These are phyloP conservation scores for Solanum arcanum DNA, from an alignment of 257 asterid genomes.

Conservation along the genomic window DNA sequence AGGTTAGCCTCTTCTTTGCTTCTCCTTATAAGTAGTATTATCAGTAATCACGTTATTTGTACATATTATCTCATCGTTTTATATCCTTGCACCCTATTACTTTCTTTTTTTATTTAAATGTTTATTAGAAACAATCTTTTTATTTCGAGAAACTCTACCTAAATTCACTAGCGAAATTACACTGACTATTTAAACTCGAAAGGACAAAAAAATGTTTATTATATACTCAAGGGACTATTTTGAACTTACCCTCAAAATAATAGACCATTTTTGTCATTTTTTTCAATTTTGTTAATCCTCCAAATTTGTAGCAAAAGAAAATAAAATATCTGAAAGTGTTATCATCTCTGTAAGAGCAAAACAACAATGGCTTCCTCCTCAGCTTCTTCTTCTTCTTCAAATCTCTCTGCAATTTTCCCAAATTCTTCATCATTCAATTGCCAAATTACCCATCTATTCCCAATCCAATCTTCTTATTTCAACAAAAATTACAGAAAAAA, in stretches of 20 bases:
- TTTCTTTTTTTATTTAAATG: not conserved
- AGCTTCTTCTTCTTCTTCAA: slow-evolving; percentile 4
- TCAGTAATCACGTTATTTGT: too few species aligned
- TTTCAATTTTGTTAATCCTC: not conserved
- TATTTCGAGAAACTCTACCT: not conserved
- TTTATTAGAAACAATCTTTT: fast-evolving
- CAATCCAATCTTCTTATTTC: not conserved
- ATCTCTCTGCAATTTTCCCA: not conserved
- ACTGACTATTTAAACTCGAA: too few species aligned
- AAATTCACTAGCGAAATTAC: too few species aligned
- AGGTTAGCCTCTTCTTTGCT: not conserved
- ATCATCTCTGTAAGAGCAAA: not conserved
- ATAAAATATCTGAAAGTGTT: not conserved
- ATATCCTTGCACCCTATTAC: not conserved
- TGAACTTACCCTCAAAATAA: not conserved
- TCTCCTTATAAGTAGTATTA: not conserved
- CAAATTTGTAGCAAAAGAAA: not conserved
- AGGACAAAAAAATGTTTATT: not conserved
- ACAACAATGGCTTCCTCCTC: slow-evolving; percentile 5
- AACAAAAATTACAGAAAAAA: not conserved
- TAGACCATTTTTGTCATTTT: not conserved
- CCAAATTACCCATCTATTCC: not conserved
- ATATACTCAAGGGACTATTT: not conserved
- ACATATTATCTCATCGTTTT: not conserved
- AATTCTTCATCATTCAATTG: not conserved